A percentile compares a stretch with the other conserved stretches of the same genome.
Evolutionary conservation across 345 rosid species (phyloP).

Genomic region (Abelmoschus esculentus): DNA sequence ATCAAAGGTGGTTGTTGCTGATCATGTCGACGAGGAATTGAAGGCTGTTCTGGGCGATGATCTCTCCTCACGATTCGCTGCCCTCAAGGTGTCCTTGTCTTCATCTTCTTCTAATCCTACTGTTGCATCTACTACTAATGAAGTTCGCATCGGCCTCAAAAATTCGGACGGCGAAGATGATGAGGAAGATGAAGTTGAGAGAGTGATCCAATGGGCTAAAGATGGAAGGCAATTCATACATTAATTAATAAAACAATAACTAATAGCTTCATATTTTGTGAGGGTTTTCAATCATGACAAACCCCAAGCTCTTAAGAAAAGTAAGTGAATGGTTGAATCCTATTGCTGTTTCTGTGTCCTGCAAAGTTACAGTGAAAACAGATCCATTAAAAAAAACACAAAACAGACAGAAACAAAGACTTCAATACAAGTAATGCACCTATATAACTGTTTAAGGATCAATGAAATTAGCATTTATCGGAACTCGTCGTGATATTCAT

Average conservation of each 20-base stretch:
- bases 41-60: constrained; percentile 35
- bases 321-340: constrained; percentile 8
- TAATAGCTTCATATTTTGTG: background rate
- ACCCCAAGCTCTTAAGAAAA: background rate
- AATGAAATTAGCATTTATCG: constrained; percentile 45
- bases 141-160: background rate
- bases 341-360: constrained; percentile 5
- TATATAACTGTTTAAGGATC: background rate
- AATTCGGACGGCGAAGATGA: constrained; percentile 18
- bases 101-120: constrained; percentile 16
- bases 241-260: background rate
- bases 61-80: constrained; percentile 57
- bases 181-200: constrained; percentile 62
- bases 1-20: background rate
- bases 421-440: background rate
- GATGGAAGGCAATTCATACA: background rate
- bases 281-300: constrained; percentile 1
- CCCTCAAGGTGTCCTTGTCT: constrained; percentile 46
- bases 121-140: background rate
- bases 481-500: constrained; percentile 76
- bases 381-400: background rate
- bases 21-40: constrained; percentile 13
- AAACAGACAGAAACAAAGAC: background rate
- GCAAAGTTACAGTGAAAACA: constrained; percentile 1
- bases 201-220: constrained; percentile 69